Conservation (phyloP, 768 basidiomycete species). For the Roridomyces roridus region DNA sequence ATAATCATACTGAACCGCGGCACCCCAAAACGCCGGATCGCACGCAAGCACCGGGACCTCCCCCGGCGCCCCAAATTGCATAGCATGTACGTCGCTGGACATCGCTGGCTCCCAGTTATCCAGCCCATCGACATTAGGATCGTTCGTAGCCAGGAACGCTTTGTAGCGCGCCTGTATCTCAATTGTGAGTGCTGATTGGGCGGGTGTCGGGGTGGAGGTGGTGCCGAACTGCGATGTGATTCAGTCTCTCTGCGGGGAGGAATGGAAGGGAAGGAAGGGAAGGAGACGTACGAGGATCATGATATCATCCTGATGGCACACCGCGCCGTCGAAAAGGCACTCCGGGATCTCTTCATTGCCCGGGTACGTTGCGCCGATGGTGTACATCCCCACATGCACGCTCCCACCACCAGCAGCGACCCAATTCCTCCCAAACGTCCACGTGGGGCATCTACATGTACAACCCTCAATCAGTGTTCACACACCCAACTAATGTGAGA, state of each 20-base stretch:
- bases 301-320: conserved; percentile 87
- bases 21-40: conserved; percentile 71
- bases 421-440: conserved; percentile 77
- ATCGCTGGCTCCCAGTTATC: conserved; percentile 63
- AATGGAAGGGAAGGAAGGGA: too few relatives aligned
- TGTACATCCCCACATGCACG: conserved; percentile 69
- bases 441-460: conserved; percentile 74
- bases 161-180: conserved; percentile 75
- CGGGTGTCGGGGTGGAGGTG: conserved; percentile 55
- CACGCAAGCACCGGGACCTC: too few relatives aligned
- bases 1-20: conserved; percentile 69
- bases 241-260: too few relatives aligned
- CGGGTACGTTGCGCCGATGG: conserved; percentile 74
- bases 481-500: too few relatives aligned
- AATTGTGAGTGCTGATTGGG: conserved; percentile 60
- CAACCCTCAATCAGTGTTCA: too few relatives aligned
- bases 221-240: too few relatives aligned
- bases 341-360: conserved; percentile 59
- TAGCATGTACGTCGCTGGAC: conserved; percentile 55
- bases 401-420: conserved; percentile 62
- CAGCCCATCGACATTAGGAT: conserved; percentile 63
- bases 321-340: conserved; percentile 60
- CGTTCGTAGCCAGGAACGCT: conserved; percentile 64
- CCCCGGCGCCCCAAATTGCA: conserved; percentile 72
- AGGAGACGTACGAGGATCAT: too few relatives aligned